Percentiles rank a stretch among this genome's conserved stretches.
Evolutionary conservation across 768 basidiomycete genomes (phyloP).

Genomic region (Grammothele lineata): DNA sequence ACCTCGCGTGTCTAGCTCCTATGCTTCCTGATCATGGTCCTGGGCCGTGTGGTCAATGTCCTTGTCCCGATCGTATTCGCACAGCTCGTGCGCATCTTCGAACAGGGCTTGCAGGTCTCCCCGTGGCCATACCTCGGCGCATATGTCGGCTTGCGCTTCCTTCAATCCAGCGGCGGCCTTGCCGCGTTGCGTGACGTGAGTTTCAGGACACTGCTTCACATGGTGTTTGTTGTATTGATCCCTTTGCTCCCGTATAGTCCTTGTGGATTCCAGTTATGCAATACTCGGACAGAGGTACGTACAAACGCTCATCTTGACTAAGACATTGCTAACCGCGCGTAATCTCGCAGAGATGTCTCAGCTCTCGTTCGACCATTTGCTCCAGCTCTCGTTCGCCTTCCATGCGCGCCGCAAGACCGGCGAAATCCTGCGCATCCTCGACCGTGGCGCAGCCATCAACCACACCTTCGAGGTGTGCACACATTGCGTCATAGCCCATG

Average conservation of each 20-base stretch:
- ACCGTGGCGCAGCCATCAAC: constrained; percentile 85
- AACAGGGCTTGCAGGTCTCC: constrained; percentile 34
- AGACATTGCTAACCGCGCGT: not conserved
- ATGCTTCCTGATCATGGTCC: constrained; percentile 65
- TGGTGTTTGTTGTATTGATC: too few species aligned
- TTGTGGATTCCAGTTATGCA: constrained; percentile 90
- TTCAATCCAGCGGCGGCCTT: constrained; percentile 76
- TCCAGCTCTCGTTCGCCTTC: constrained; percentile 83
- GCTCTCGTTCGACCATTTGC: constrained; percentile 80
- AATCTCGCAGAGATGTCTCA: constrained; percentile 78
- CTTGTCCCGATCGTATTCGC: constrained; percentile 70
- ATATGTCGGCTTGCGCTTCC: constrained; percentile 67
- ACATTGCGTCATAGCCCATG: not conserved
- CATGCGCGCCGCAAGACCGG: constrained; percentile 83
- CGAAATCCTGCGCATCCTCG: constrained; percentile 76
- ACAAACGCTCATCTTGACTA: not conserved
- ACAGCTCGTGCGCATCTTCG: constrained; percentile 53
- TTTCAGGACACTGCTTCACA: not conserved
- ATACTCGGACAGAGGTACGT: constrained; percentile 68
- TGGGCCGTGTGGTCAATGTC: constrained; percentile 76
- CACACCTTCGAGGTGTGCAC: constrained; percentile 60
- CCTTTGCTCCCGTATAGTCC: constrained; percentile 34
- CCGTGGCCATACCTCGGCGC: constrained; percentile 67
- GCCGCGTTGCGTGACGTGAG: constrained; percentile 50
- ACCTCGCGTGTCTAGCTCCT: constrained; percentile 37